Evolutionary conservation across 23 red algal species (phyloP), one percentile per base, ranked within the genome.

Genomic region (Gracilaria gracilis): DNA sequence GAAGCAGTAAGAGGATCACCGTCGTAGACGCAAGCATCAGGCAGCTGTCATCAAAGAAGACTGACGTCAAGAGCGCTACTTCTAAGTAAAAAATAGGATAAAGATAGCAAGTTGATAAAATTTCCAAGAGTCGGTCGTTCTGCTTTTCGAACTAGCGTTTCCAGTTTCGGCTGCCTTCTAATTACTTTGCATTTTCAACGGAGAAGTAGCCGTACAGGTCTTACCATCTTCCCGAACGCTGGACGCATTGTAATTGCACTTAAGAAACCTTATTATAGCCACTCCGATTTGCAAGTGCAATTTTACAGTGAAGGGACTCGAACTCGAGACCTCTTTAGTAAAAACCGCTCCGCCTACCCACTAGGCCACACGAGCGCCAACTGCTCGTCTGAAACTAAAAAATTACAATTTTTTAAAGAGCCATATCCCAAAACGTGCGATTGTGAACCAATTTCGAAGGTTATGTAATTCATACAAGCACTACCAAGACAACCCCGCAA

Each of bases 1-100:
- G 69, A 74, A 74, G 69, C 69, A 74, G 11, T 74, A 74, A 14
- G 34, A 74, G 39, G 36, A 74, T 42, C 69, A n/a, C 69, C 9
- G 20, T 1, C 24, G 59, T 62, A 24, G 54, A 62, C 23, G 59
- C 23, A 62, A 62, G 59, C 59, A 29, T 62, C 59, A 31, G 19
- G 24, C 59, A 9, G 59, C 59, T 19, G 23, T 62, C 27, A 62
- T 9, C 11, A 62, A 62, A 19, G 27, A 62, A 62, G 4, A 62
- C 19, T 24, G 14, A 15, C 51, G 51, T 55, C 51, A 55, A 55
- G 9, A 55, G 51, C 51, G 51, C 19, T 55, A 55, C 16, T 55
- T 55, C 19, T 20, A 55, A 55, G 42, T 55, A 55, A 55, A 55
- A 55, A 2, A 19, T 55, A 20, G 2, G 9, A 15, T 55, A 55